A percentile compares a stretch with the other conserved stretches of the same genome.
Evolutionary conservation across 345 rosid genomes (phyloP).

Genomic region (Corchorus capsularis): DNA sequence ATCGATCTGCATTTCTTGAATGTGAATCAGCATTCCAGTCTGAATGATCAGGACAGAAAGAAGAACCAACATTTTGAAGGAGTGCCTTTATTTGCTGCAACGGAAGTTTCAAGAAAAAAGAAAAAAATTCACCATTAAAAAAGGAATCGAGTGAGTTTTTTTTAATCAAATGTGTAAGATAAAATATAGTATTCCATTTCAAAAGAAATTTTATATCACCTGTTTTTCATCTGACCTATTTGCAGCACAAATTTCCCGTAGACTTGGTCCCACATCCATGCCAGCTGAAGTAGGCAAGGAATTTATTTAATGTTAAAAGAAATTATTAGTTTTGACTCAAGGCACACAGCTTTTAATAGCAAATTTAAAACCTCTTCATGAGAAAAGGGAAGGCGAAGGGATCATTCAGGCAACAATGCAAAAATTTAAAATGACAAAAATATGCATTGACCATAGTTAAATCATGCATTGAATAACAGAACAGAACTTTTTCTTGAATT

Average conservation of each 20-base stretch:
- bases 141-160: not conserved
- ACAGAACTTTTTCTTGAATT: not conserved
- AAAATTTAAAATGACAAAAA: not conserved
- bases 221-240: conserved; percentile 90
- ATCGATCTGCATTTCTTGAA: conserved; percentile 76
- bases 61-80: conserved; percentile 68
- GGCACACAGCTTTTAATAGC: not conserved
- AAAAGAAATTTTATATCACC: conserved; percentile 43
- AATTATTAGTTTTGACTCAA: conserved; percentile 1
- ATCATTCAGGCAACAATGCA: not conserved
- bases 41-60: conserved; percentile 67
- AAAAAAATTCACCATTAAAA: not conserved
- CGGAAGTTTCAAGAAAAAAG: conserved; percentile 23
- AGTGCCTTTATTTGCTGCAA: conserved; percentile 92
- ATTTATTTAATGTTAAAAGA: conserved; percentile 3
- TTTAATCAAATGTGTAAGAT: not conserved
- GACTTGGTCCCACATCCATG: conserved; percentile 78
- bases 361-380: not conserved
- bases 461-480: not conserved
- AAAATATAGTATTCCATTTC: conserved; percentile 5
- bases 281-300: conserved; percentile 46
- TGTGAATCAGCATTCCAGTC: conserved; percentile 79
- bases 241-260: conserved; percentile 85
- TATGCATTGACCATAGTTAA: not conserved
- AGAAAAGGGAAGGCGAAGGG: not conserved